These are phyloP conservation scores for Micractinium sp. DNA, from an alignment of 139 green algal species.

Conservation along the genomic window DNA sequence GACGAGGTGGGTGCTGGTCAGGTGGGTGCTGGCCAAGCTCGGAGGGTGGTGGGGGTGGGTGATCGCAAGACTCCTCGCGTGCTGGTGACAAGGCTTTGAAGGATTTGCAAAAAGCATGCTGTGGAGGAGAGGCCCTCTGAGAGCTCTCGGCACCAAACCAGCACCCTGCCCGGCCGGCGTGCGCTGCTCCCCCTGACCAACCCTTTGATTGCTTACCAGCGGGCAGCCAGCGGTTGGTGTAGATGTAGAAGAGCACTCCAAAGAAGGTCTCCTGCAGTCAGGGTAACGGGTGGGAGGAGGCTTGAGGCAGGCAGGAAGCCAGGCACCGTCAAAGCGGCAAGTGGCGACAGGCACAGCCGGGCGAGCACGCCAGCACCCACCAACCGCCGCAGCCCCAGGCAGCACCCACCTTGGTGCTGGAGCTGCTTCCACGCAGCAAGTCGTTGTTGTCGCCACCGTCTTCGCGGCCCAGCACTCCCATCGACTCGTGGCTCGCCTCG, in stretches of 20 bases:
- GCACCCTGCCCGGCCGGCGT: too few species aligned
- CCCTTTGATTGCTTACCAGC: background rate
- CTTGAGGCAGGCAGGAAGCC: too few species aligned
- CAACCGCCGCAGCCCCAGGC: background rate
- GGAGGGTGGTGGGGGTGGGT: too few species aligned
- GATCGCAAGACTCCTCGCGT: too few species aligned
- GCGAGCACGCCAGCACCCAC: background rate
- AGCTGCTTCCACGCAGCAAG: background rate
- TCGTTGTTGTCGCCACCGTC: background rate
- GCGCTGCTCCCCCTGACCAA: too few species aligned
- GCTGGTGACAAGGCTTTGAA: too few species aligned
- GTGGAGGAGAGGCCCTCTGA: too few species aligned
- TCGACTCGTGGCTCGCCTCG: background rate
- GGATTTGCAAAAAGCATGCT: too few species aligned
- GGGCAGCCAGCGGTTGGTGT: background rate
- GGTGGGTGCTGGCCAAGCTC: too few species aligned
- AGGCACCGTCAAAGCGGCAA: too few species aligned
- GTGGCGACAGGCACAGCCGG: background rate
- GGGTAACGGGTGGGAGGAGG: background rate
- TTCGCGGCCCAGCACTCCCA: background rate
- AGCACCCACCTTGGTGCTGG: background rate
- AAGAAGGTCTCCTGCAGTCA: conserved; percentile 18
- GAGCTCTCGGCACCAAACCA: too few species aligned
- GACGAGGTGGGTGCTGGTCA: background rate
- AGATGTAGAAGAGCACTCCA: conserved; percentile 7